Evolutionary conservation across 2,329 filamentous ascomycete genomes (phyloP).

Genomic region (Nemania serpens): DNA sequence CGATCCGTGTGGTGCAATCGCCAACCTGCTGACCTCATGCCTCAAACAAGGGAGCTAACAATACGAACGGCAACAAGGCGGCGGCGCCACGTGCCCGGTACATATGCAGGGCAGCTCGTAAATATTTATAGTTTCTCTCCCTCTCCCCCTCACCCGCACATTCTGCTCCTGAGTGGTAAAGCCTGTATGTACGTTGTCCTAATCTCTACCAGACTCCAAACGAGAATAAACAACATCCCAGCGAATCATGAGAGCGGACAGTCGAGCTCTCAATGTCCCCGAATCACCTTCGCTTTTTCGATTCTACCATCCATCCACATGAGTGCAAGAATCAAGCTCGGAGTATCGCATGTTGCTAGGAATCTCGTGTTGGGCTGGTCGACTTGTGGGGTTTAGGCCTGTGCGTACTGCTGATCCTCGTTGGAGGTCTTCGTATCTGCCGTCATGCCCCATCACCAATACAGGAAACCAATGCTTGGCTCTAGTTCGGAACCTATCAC

Average conservation of each 20-base stretch:
- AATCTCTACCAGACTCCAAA: background rate
- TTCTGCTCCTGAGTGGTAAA: background rate
- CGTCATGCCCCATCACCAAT: constrained; percentile 15
- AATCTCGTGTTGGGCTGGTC: constrained; percentile 22
- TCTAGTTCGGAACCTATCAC: constrained; percentile 8
- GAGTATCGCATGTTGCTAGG: constrained; percentile 10
- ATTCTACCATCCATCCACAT: background rate
- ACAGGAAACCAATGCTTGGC: constrained; percentile 14
- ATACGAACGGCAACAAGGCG: constrained; percentile 18
- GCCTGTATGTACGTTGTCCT: background rate
- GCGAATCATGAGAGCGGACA: constrained; percentile 1
- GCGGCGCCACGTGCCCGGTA: background rate
- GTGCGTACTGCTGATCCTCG: constrained; percentile 21
- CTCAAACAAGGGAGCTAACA: background rate
- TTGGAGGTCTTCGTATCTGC: constrained; percentile 28
- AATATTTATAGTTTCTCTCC: background rate
- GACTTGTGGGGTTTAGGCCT: constrained; percentile 17
- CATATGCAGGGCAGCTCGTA: constrained; percentile 8
- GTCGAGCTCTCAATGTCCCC: background rate
- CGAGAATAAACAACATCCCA: background rate
- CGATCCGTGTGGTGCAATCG: background rate
- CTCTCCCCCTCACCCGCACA: no score
- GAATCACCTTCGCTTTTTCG: background rate
- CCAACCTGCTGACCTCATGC: background rate
- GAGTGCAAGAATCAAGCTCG: constrained; percentile 1